Base-by-base conservation (phyloP, 2,329 filamentous ascomycete species). In the Alternaria sp. region DNA sequence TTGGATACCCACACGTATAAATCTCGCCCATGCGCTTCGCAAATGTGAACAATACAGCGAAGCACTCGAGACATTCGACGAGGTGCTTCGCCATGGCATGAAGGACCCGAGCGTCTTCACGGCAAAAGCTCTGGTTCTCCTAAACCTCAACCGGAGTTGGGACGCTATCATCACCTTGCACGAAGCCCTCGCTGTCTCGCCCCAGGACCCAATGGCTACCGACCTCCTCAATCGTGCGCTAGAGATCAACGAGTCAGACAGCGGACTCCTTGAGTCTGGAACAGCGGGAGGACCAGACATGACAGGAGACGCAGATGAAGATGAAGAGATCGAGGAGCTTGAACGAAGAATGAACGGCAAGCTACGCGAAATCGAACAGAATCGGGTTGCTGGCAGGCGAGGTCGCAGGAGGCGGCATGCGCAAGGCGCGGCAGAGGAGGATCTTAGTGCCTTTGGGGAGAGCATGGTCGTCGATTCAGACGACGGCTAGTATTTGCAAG, bases 11-110 rank as follows among this genome's bases (percentile, higher is more conserved):
- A 94, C 92, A 0, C 88, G 93, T 43, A 92, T 92, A 5, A 99
- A 99, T 73, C 86, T 99, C 15, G 96, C 90, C 1, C 96, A 99
- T 76, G 91, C 95, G 0, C 90, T 93, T 66, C 89, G 96, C 57
- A 89, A 93, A 17, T 81, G 91, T 59, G 86, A 89, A 1, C 85
- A 88, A 60, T 89, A 90, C 68, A 85, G 90, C 28, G 88, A 91
- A 57, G 91, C 95, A 0, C 85, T 98, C 11, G 85, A 84, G 2
- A 88, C 95, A 75, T 98, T 97, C 72, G 92, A 97, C 67, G 90
- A 94, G 73, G 96, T 97, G 28, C 85, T 97, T 28, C 86, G 95
- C 12, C 88, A 92, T 50, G 93, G 93, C 25, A 91, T 91, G 46
- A 93, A 94, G 68, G 91, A 96, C 67, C 86, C 91, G 1, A 86